Base-by-base conservation (phyloP, 78 protist species). In the Dictyostelium firmibasis region DNA sequence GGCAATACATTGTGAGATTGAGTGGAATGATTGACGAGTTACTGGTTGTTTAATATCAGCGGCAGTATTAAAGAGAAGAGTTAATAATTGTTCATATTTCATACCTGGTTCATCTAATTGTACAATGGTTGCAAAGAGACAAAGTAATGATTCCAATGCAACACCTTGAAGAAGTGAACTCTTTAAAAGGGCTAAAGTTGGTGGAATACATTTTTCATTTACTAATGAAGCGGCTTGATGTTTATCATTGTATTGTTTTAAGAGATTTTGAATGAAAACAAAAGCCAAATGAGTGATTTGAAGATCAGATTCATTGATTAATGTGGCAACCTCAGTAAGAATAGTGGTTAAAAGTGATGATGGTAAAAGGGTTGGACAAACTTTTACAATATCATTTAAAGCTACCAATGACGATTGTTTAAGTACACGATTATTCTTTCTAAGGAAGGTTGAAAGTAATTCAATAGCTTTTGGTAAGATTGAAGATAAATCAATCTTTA, bases 151-250 rank as follows among this genome's bases (percentile, higher is more conserved):
- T 57, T 82, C 57, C 70, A 98, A 88, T 1, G 99, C 97, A 2
- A 60, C 81, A 33, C 99, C 99, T 81, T 98, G 99, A 35, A 98
- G 96, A 11, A 98, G 44, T 6, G 99, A 85, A 9, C 94, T 64
- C 50, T 33, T 29, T 5, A 97, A n/a, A 53, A 98, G 75, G 1
- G n/a, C 31, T 2, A 97, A 78, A 27, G 85, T 79, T 38, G 62
- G 33, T 36, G 98, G 98, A 36, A 97, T 20, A 3, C 86, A 41
- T 67, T 87, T 60, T n/a, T 86, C 94, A 14, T 76, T 91, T 2
- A 86, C 47, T 10, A 35, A 53, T 2, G 87, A 14, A 20, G 53
- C 93, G 14, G 43, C 6, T 31, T 5, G 6, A 8, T 96, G 70
- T 72, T 72, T 72, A 4, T 72, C 79, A 14, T 3, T 7, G 14